phyloP scores from a whole-genome alignment of 208 protist genomes.

The Acanthamoeba divionensis region DNA sequence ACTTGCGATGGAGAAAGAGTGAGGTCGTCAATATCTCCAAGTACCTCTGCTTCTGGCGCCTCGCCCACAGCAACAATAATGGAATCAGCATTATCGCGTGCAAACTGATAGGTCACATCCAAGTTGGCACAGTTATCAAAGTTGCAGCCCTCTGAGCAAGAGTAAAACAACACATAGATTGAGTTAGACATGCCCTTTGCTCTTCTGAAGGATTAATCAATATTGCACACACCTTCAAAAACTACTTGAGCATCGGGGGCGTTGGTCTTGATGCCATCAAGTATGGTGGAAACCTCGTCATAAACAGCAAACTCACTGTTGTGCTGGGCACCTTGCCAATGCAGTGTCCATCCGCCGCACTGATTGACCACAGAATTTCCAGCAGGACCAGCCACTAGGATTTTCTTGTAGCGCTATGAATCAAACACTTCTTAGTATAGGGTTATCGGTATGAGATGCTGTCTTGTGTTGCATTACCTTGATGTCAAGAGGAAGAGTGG shows the following conservation, averaged over 20 bases:
- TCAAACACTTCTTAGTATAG: neutral
- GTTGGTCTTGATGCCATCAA: neutral
- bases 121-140: neutral
- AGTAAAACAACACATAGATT: too few relatives aligned
- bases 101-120: neutral
- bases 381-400: neutral
- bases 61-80: conserved; percentile 9
- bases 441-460: neutral
- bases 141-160: neutral
- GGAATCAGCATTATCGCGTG: neutral
- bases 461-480: neutral
- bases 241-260: neutral
- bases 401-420: neutral
- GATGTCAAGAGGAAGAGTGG: neutral
- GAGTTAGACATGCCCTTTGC: neutral
- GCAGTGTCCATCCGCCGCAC: conserved; percentile 29
- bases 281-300: neutral
- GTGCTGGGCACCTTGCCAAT: conserved; percentile 40
- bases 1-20: conserved; percentile 21
- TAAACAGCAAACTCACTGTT: conserved; percentile 27
- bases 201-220: neutral
- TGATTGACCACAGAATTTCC: conserved; percentile 4
- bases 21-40: conserved; percentile 39
- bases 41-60: conserved; percentile 1
- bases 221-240: neutral